Conservation (phyloP, 2,329 filamentous ascomycete genomes). For the Botrytis galanthina region DNA sequence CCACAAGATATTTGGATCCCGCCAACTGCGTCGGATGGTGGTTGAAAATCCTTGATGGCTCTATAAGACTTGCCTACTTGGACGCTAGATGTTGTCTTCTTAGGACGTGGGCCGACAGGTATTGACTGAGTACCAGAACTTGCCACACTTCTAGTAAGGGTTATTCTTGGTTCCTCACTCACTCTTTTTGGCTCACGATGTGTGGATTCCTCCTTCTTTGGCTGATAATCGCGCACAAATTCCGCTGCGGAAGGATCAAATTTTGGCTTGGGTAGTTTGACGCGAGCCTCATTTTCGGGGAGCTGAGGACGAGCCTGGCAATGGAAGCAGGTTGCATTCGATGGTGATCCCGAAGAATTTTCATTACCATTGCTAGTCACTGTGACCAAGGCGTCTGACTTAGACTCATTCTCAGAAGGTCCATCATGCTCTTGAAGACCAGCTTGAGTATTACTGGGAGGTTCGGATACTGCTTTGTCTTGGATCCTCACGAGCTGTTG, state of each 20-base stretch:
- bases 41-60: neutral
- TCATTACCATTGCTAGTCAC: neutral
- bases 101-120: neutral
- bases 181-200: neutral
- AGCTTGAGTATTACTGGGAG: neutral
- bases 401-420: neutral
- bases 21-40: neutral
- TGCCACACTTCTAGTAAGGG: neutral
- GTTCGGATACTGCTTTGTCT: neutral
- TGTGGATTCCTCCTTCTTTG: slow-evolving; percentile 27
- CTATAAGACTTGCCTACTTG: slow-evolving; percentile 15
- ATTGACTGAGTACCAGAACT: neutral
- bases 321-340: neutral
- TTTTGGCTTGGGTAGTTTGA: slow-evolving; percentile 18
- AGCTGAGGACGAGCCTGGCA: neutral
- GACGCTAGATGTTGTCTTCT: neutral
- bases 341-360: neutral
- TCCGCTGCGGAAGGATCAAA: slow-evolving; percentile 22
- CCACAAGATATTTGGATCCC: slow-evolving; percentile 25
- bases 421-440: neutral
- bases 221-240: slow-evolving; percentile 27
- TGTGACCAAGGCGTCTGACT: neutral
- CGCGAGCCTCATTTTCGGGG: neutral
- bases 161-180: slow-evolving; percentile 13
- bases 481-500: too few relatives aligned